Base-by-base conservation (phyloP, 495 filamentous ascomycete species). In the Hypoxylon lienhwacheense region DNA sequence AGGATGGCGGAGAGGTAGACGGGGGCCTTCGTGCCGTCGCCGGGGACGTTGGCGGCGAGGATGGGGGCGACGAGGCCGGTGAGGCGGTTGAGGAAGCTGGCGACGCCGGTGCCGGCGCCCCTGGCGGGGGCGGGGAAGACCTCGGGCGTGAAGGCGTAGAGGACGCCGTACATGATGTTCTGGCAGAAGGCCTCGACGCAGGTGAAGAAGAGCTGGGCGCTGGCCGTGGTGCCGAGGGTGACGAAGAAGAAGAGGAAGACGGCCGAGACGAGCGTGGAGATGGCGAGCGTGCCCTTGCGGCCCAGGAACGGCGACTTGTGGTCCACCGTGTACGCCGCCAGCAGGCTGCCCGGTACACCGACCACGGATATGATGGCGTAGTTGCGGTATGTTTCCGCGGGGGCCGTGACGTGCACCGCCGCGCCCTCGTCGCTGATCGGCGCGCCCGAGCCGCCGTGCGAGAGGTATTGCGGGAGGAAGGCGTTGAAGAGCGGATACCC, bases 121-220 rank as follows among this genome's bases (percentile, higher is more conserved):
- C 89, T 75, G 48, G 90, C 82, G 47, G 87, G 87, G 0, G 89
- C 87, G 2, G 87, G 81, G 63, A 92, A 91, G 25, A 92, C 83
- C 68, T 92, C 89, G 2, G 89, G 88, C 1, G 89, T 92, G 58
- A 90, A 95, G 0, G 85, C 83, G 59, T 92, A 95, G 3, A 95
- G 73, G 15, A 91, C 88, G n/a, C 88, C 88, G 62, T 91, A 92
- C 84, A 92, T 89, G 56, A 90, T 81, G 49, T 87, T 90, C 55
- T 81, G 81, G 56, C 82, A 78, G 72, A 93, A 87, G 16, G 81
- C 85, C 65, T 86, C 88, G 8, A 86, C 81, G 57, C 86, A 90
- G 46, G 85, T 87, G 76, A 88, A 93, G 52, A 78, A 81, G 0
- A 95, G 75, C 34, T 89, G 76, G 15, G 76, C 78, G 3, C 64